Percentiles rank a stretch among this genome's conserved stretches.
phyloP scores from a whole-genome alignment of 2,329 filamentous ascomycete genomes.

The Xylariaceae sp. region DNA sequence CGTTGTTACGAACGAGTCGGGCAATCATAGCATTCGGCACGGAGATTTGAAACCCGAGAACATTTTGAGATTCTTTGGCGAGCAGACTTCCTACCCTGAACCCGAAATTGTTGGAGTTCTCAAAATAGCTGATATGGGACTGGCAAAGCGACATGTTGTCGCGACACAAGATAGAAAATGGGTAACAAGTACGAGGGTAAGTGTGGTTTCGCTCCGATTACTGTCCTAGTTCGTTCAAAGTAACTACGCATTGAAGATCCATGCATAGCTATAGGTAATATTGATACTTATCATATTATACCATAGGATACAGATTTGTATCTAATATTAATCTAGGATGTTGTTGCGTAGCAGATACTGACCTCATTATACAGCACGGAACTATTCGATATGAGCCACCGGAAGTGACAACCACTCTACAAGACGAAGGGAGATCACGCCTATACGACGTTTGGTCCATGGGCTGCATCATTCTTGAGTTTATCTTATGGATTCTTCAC shows the following conservation, averaged over 20 bases:
- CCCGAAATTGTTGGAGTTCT: neutral
- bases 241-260: too few species aligned
- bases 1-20: neutral
- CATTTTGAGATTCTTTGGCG: conserved; percentile 19
- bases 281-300: too few species aligned
- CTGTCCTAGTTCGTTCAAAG: too few species aligned
- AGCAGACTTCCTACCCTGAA: too few species aligned
- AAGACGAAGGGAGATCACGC: conserved; percentile 14
- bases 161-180: neutral
- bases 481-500: conserved; percentile 31
- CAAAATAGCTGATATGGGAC: conserved; percentile 22
- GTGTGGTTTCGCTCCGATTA: too few species aligned
- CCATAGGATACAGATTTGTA: too few species aligned
- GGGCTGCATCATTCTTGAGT: conserved; percentile 36
- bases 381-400: conserved; percentile 14
- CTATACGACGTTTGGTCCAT: conserved; percentile 37
- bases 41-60: conserved; percentile 31
- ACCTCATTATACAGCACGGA: neutral
- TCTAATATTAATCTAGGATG: too few species aligned
- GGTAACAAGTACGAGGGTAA: conserved; percentile 8
- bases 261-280: too few species aligned
- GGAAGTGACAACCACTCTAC: neutral
- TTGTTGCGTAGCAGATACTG: too few species aligned
- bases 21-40: conserved; percentile 3
- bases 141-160: conserved; percentile 17